Percentiles rank a stretch among this genome's conserved stretches.
These are phyloP conservation scores for Colletotrichum tamarilloi DNA, from an alignment of 2,329 filamentous ascomycete species.

Conservation along the genomic window DNA sequence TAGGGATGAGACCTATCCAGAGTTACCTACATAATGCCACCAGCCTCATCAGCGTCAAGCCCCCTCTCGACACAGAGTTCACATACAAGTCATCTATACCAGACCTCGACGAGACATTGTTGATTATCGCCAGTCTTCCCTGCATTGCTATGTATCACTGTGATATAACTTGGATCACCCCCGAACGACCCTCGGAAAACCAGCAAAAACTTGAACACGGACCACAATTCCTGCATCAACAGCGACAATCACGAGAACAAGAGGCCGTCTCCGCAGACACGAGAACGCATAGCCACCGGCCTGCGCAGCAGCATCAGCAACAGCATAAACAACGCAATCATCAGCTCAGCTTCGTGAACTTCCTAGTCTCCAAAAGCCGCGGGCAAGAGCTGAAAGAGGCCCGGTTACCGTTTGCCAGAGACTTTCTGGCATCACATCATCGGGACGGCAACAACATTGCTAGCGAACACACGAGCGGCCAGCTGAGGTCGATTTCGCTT, in stretches of 20 bases:
- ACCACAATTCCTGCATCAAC: background rate
- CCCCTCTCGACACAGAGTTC: background rate
- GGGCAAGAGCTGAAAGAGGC: background rate
- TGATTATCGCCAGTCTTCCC: background rate
- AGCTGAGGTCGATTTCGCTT: constrained; percentile 28
- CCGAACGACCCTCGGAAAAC: constrained; percentile 19
- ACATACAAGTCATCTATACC: background rate
- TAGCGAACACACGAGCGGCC: constrained; percentile 16
- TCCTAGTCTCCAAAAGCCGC: background rate
- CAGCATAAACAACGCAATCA: constrained; percentile 11
- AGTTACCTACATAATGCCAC: constrained; percentile 27
- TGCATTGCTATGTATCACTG: constrained; percentile 35
- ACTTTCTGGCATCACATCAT: constrained; percentile 24
- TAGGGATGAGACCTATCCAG: background rate
- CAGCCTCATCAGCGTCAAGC: constrained; percentile 38
- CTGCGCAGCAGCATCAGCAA: constrained; percentile 19
- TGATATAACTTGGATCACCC: constrained; percentile 31
- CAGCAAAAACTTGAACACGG: constrained; percentile 17
- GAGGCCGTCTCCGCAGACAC: constrained; percentile 5
- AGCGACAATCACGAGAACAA: constrained; percentile 22
- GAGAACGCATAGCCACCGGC: constrained; percentile 27
- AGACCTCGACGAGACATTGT: constrained; percentile 1
- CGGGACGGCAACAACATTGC: background rate
- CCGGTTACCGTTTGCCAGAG: constrained; percentile 16
- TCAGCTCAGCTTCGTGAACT: constrained; percentile 17